Evolutionary conservation across 2,329 filamentous ascomycete species (phyloP), one percentile per base, ranked within the genome.

Genomic region (Bipolaris gigantea): DNA sequence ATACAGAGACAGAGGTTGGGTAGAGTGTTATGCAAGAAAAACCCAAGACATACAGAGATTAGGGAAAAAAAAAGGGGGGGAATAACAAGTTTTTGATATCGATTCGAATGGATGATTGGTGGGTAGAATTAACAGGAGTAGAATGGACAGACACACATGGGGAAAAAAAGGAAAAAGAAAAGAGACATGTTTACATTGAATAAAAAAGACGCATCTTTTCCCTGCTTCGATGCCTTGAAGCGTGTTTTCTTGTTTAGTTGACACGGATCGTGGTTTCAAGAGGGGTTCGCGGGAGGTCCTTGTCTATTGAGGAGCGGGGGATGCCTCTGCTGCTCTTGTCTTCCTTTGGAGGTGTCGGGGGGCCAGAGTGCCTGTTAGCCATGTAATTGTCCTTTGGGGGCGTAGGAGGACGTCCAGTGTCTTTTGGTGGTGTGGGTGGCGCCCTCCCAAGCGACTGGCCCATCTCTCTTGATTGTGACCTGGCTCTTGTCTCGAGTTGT

Each of bases 341-440:
- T 50, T 77, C 74, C 52, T 77, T 77, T 4, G 75, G 75, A 16
- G 75, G 75, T 18, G 75, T 77, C 0, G 73, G 75, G 25, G 73
- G 73, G 8, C 71, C 69, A 13, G 66, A 65, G 49, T 71, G 60
- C 13, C 66, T 53, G 35, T 64, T 61, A 25, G 49, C 51, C 23
- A 51, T 58, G 45, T 66, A 71, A 2, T 59, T 53, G 40, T 75
- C 71, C 52, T 76, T 75, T n/a, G 73, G 70, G 15, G 73, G 73
- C 15, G 72, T 76, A 2, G 72, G 70, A 23, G 71, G 71, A 44
- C 72, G 57, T 9, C 66, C 63, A 13, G 64, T 66, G 47, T 75
- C 73, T 52, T 79, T 79, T 0, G 77, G 77, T 11, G 77, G 77
- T n/a, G 77, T 79, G 2, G 76, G 75, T 25, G 77, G 77, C 30